Evolutionary conservation across 2,329 filamentous ascomycete genomes (phyloP).

Genomic region (Alternaria metachromatica): DNA sequence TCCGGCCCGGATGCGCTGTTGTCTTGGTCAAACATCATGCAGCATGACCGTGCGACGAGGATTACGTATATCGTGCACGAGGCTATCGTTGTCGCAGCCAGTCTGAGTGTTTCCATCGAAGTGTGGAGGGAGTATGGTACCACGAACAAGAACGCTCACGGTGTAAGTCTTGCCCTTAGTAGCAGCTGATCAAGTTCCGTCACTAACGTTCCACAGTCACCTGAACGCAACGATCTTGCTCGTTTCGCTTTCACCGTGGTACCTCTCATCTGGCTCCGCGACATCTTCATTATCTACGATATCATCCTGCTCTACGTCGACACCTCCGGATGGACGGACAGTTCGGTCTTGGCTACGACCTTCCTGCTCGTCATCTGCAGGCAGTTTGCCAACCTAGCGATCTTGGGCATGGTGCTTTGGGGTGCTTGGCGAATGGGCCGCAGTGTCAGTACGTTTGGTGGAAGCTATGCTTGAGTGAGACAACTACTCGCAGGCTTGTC

Average conservation of each 20-base stretch:
- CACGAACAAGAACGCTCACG: slow-evolving; percentile 4
- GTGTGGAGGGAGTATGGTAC: slow-evolving; percentile 5
- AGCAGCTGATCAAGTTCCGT: fast-evolving
- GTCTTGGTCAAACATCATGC: slow-evolving; percentile 5
- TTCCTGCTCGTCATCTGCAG: slow-evolving; percentile 6
- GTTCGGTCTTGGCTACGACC: neutral
- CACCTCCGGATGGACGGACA: neutral
- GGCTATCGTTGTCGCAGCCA: slow-evolving; percentile 5
- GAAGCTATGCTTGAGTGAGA: neutral
- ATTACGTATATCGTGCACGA: slow-evolving; percentile 7
- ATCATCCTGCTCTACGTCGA: slow-evolving; percentile 3
- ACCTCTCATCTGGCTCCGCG: slow-evolving; percentile 11
- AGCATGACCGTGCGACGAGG: neutral
- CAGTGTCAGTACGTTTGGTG: neutral
- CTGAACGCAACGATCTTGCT: slow-evolving; percentile 5
- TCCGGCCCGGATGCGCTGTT: neutral
- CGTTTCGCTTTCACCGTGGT: slow-evolving; percentile 7
- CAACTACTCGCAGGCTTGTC: neutral
- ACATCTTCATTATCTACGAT: slow-evolving; percentile 13
- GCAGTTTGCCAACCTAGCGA: slow-evolving; percentile 5
- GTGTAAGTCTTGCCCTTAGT: neutral
- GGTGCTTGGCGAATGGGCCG: slow-evolving; percentile 13
- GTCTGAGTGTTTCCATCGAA: slow-evolving; percentile 4
- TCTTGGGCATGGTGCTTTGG: slow-evolving; percentile 8
- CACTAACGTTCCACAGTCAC: neutral